Evolutionary conservation across 352 stramenopile genomes (phyloP).

Genomic region (Pythium plurisporium): DNA sequence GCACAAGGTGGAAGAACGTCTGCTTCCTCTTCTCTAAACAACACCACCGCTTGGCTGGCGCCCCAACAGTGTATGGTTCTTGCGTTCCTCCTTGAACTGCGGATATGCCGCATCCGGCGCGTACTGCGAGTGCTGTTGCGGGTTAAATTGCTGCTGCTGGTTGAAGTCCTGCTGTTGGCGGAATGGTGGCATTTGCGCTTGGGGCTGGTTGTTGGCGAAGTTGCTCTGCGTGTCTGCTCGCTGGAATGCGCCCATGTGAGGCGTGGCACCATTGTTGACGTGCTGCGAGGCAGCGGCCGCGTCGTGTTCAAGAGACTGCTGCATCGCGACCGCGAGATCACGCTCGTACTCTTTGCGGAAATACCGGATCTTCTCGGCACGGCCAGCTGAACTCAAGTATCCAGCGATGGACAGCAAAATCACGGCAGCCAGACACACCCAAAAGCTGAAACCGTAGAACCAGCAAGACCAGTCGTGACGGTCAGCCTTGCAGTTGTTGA

Average conservation of each 20-base stretch:
- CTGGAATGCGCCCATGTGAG: conserved; percentile 9
- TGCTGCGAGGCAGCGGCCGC: conserved; percentile 25
- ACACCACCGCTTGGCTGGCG: conserved; percentile 61
- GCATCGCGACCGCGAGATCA: conserved; percentile 67
- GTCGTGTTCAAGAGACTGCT: conserved; percentile 65
- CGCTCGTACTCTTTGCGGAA: conserved; percentile 82
- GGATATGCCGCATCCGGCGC: conserved; percentile 55
- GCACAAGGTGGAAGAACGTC: no score
- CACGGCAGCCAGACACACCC: conserved; percentile 76
- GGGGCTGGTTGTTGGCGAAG: conserved; percentile 6
- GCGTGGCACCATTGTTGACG: conserved; percentile 13
- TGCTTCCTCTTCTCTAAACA: conserved; percentile 46
- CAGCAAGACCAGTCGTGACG: conserved; percentile 71
- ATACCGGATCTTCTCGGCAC: conserved; percentile 81
- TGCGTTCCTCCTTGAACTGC: conserved; percentile 54
- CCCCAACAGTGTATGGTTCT: conserved; percentile 64
- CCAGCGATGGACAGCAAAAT: conserved; percentile 74
- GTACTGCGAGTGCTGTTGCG: conserved; percentile 7
- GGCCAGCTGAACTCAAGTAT: conserved; percentile 73
- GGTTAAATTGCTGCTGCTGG: conserved; percentile 15
- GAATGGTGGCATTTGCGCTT: not conserved
- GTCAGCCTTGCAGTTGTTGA: conserved; percentile 68
- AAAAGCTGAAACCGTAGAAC: conserved; percentile 88
- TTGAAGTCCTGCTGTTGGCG: conserved; percentile 6
- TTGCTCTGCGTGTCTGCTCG: conserved; percentile 14